These are phyloP conservation scores for Yueomyces sp. DNA, from an alignment of 1,139 yeast species.

Conservation along the genomic window DNA sequence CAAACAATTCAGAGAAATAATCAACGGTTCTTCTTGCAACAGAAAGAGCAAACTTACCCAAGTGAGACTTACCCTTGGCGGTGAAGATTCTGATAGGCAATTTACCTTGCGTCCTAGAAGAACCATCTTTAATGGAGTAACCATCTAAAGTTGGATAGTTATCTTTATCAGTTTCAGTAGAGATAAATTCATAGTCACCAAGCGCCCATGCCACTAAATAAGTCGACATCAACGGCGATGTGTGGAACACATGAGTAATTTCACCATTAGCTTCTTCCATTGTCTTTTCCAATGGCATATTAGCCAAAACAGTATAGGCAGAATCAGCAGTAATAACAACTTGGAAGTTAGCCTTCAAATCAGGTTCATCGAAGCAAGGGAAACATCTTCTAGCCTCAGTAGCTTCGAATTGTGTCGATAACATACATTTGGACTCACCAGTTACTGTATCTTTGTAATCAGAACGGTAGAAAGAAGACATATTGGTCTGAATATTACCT, in stretches of 20 bases:
- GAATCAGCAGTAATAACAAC: conserved; percentile 49
- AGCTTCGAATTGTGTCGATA: conserved; percentile 83
- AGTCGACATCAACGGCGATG: conserved; percentile 65
- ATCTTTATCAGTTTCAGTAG: conserved; percentile 32
- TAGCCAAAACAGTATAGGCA: conserved; percentile 56
- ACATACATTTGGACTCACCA: conserved; percentile 52
- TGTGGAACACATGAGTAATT: conserved; percentile 35
- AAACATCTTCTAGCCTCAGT: conserved; percentile 85
- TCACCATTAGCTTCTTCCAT: conserved; percentile 32
- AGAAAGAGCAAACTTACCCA: conserved; percentile 53
- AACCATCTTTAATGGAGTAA: conserved; percentile 6
- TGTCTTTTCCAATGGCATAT: conserved; percentile 57
- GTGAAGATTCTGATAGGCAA: conserved; percentile 60
- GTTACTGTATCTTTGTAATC: conserved; percentile 36
- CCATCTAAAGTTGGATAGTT: conserved; percentile 19
- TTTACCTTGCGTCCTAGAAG: conserved; percentile 6
- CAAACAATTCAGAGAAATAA: conserved; percentile 53
- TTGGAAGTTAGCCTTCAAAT: conserved; percentile 66
- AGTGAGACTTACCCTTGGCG: conserved; percentile 51
- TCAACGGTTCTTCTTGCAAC: conserved; percentile 57
- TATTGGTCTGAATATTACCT: conserved; percentile 60
- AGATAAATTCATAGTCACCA: conserved; percentile 65
- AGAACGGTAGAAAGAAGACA: conserved; percentile 84
- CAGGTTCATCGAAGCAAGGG: conserved; percentile 86
- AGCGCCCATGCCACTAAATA: conserved; percentile 67